phyloP scores from a whole-genome alignment of 352 stramenopile genomes.

The Phytophthora sojae region DNA sequence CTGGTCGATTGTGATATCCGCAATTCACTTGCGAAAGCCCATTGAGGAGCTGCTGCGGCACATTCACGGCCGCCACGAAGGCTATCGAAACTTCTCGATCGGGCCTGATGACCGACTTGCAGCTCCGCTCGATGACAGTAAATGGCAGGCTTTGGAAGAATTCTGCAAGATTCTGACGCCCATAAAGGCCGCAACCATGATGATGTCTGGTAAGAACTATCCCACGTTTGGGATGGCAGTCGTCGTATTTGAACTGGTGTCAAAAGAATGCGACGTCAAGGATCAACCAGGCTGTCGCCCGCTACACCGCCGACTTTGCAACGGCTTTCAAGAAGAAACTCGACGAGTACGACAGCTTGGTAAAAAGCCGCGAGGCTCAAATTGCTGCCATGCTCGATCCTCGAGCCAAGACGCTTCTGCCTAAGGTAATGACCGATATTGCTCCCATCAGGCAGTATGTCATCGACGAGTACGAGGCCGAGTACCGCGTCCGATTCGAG shows the following conservation, averaged over 20 bases:
- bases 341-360: conserved; percentile 2
- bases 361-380: conserved; percentile 11
- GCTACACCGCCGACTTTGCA: conserved; percentile 12
- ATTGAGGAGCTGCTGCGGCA: conserved; percentile 13
- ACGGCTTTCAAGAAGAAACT: conserved; percentile 19
- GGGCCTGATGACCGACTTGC: conserved; percentile 6
- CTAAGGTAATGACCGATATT: conserved; percentile 8
- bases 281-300: background rate
- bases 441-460: conserved; percentile 1
- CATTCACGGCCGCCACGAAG: conserved; percentile 11
- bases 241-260: conserved; percentile 4
- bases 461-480: conserved; percentile 9
- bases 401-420: conserved; percentile 1
- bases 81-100: conserved; percentile 18
- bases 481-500: conserved; percentile 7
- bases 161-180: conserved; percentile 20
- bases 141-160: conserved; percentile 2
- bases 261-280: conserved; percentile 1
- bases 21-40: conserved; percentile 3
- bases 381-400: conserved; percentile 28
- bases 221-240: conserved; percentile 23
- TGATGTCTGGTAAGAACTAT: conserved; percentile 24
- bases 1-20: conserved; percentile 7
- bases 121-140: background rate
- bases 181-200: conserved; percentile 21